Percentiles rank a stretch among this genome's conserved stretches.
phyloP scores from a whole-genome alignment of 768 basidiomycete genomes.

The Mycena epipterygia region DNA sequence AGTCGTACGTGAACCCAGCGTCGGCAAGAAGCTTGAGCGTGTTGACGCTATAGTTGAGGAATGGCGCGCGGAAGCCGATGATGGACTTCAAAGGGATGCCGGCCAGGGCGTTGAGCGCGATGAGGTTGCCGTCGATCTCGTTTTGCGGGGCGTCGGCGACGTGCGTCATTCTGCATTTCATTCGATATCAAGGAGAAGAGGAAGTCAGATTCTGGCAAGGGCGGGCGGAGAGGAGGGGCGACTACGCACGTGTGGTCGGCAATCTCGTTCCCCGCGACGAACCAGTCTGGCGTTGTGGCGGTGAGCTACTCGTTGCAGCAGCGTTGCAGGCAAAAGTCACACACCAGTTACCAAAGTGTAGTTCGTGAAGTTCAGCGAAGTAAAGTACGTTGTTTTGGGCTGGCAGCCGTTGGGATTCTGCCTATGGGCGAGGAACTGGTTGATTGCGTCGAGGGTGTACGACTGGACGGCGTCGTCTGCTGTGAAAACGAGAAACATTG shows the following conservation, averaged over 20 bases:
- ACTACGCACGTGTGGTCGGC: conserved; percentile 84
- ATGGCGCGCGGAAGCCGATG: conserved; percentile 83
- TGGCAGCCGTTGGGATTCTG: conserved; percentile 83
- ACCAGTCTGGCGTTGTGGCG: conserved; percentile 74
- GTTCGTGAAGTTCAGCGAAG: conserved; percentile 80
- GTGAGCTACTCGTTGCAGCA: conserved; percentile 10
- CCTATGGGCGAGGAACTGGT: conserved; percentile 81
- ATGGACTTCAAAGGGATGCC: conserved; percentile 79
- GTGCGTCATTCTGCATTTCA: too few relatives aligned
- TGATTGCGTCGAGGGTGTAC: conserved; percentile 81
- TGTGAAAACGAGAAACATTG: conserved; percentile 80
- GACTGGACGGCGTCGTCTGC: conserved; percentile 85
- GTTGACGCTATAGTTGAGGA: too few relatives aligned
- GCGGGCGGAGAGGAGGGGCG: too few relatives aligned
- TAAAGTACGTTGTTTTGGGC: conserved; percentile 85
- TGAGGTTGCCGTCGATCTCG: conserved; percentile 84
- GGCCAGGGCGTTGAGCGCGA: conserved; percentile 82
- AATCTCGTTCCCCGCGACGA: conserved; percentile 86
- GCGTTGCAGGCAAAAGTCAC: conserved; percentile 23
- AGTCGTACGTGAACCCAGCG: conserved; percentile 80
- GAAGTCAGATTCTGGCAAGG: too few relatives aligned
- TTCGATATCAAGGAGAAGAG: too few relatives aligned
- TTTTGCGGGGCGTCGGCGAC: conserved; percentile 71
- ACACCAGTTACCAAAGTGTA: conserved; percentile 76
- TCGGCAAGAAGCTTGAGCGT: conserved; percentile 62